Percentiles rank a stretch among this genome's conserved stretches.
These are phyloP conservation scores for Hymenotorrendiella dingleyae DNA, from an alignment of 2,329 filamentous ascomycete genomes.

Conservation along the genomic window DNA sequence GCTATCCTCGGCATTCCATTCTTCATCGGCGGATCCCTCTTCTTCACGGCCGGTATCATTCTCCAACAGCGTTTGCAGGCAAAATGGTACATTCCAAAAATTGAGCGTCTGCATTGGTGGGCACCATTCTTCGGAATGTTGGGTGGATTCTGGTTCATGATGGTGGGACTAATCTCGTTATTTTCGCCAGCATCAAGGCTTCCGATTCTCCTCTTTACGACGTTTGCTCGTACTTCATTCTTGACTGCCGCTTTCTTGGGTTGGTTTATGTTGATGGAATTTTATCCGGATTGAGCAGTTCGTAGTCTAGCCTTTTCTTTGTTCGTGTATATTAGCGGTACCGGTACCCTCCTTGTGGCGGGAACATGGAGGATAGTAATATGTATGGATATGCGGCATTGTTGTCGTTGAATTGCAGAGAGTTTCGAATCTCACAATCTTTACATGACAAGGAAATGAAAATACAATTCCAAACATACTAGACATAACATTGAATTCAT, in stretches of 20 bases:
- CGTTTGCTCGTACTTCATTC: neutral
- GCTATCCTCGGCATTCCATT: neutral
- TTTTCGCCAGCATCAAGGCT: neutral
- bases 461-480: too few species aligned
- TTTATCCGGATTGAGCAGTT: slow-evolving; percentile 2
- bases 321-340: too few species aligned
- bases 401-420: too few species aligned
- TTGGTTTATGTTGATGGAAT: slow-evolving; percentile 5
- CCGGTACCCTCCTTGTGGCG: too few species aligned
- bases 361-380: too few species aligned
- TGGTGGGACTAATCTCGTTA: neutral
- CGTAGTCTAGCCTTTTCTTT: too few species aligned
- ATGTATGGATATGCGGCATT: too few species aligned
- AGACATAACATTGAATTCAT: too few species aligned
- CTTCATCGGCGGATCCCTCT: neutral
- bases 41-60: neutral
- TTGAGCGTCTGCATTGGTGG: slow-evolving; percentile 1
- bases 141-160: slow-evolving; percentile 2
- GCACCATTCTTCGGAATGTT: neutral
- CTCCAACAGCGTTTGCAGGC: neutral
- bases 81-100: slow-evolving; percentile 1
- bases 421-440: too few species aligned
- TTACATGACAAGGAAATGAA: too few species aligned
- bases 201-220: neutral
- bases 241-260: neutral